These are phyloP conservation scores for Brettanomyces naardenensis DNA, from an alignment of 805 yeast genomes.

Conservation along the genomic window DNA sequence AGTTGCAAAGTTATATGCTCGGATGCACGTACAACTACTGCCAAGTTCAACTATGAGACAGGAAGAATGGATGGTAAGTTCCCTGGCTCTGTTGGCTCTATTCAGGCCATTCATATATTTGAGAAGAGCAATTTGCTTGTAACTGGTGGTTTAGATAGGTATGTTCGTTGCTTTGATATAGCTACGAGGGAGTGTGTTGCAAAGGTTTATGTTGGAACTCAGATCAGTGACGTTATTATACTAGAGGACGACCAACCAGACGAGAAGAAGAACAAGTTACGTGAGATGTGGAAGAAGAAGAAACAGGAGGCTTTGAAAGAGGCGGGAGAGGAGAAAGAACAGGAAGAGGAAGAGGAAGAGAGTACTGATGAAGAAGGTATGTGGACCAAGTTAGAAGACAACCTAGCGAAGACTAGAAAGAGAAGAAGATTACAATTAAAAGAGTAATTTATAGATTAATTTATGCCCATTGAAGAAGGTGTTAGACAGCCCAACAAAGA, in stretches of 20 bases:
- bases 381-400: conserved; percentile 24
- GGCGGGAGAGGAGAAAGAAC: conserved; percentile 22
- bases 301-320: conserved; percentile 31
- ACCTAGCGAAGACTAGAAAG: conserved; percentile 20
- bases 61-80: conserved; percentile 61
- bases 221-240: conserved; percentile 45
- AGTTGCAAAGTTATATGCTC: conserved; percentile 51
- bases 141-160: conserved; percentile 84
- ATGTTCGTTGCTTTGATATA: conserved; percentile 68
- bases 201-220: conserved; percentile 72
- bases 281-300: conserved; percentile 24
- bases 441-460: conserved; percentile 1
- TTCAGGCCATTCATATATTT: conserved; percentile 31
- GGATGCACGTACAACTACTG: conserved; percentile 62
- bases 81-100: conserved; percentile 72
- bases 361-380: conserved; percentile 25
- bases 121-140: conserved; percentile 40
- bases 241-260: conserved; percentile 38
- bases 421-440: conserved; percentile 16
- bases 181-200: conserved; percentile 50
- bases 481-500: neutral
- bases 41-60: conserved; percentile 41
- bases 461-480: too few species aligned
- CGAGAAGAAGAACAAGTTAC: conserved; percentile 12
- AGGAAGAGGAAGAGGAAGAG: conserved; percentile 26